Evolutionary conservation across 2,329 filamentous ascomycete genomes (phyloP).

Genomic region (Ophiostoma sp.): DNA sequence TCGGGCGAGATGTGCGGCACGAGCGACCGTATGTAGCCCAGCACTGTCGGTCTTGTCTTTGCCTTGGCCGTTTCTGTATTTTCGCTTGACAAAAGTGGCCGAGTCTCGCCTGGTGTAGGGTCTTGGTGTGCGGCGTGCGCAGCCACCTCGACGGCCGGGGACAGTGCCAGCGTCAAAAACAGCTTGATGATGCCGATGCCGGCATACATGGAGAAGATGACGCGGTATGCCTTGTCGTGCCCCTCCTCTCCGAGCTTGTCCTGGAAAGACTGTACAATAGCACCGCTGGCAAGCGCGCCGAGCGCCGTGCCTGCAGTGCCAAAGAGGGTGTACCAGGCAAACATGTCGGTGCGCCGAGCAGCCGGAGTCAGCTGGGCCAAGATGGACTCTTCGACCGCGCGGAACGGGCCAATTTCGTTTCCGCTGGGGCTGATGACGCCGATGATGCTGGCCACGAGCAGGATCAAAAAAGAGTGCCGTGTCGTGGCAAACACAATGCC

Average conservation of each 20-base stretch:
- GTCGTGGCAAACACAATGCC: conserved; percentile 51
- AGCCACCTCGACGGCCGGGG: conserved; percentile 30
- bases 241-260: conserved; percentile 17
- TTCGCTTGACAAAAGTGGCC: background rate
- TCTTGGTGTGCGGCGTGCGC: conserved; percentile 25
- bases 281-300: conserved; percentile 56
- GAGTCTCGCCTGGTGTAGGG: background rate
- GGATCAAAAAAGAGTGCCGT: conserved; percentile 50
- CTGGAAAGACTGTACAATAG: conserved; percentile 49
- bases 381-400: conserved; percentile 57
- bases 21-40: conserved; percentile 31
- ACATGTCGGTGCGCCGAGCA: conserved; percentile 49
- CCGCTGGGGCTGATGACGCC: conserved; percentile 62
- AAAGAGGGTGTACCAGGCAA: conserved; percentile 56
- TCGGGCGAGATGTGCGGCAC: conserved; percentile 53
- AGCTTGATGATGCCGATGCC: conserved; percentile 54
- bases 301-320: conserved; percentile 57
- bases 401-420: conserved; percentile 60
- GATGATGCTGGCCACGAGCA: conserved; percentile 53
- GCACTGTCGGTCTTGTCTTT: background rate
- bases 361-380: conserved; percentile 51
- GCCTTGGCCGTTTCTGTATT: background rate
- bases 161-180: conserved; percentile 46
- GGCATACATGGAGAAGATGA: conserved; percentile 55
- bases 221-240: conserved; percentile 42